These are phyloP conservation scores for Anthracocystis panici-leucophaei DNA, from an alignment of 1,284 basidiomycete species.

Conservation along the genomic window DNA sequence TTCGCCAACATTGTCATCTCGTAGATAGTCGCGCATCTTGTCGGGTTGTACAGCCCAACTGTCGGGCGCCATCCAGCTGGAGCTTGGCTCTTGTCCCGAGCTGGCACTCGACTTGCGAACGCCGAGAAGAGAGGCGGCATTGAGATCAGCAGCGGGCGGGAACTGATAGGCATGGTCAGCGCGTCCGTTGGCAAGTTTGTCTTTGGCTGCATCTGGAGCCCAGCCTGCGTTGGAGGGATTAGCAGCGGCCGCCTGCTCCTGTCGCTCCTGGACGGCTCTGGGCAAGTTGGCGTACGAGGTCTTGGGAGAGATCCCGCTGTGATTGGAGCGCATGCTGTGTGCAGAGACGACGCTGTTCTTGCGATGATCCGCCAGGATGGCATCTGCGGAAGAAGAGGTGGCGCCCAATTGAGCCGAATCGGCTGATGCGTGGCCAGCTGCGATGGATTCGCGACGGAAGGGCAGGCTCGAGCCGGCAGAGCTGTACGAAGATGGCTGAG, in stretches of 20 bases:
- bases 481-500: slow-evolving; percentile 10
- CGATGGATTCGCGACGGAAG: slow-evolving; percentile 21
- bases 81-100: slow-evolving; percentile 52
- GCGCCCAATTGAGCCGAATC: slow-evolving; percentile 23
- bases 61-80: slow-evolving; percentile 68
- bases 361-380: slow-evolving; percentile 25
- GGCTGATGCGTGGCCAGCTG: slow-evolving; percentile 10
- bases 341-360: slow-evolving; percentile 51
- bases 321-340: slow-evolving; percentile 45
- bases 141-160: slow-evolving; percentile 32
- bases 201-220: slow-evolving; percentile 18
- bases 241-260: slow-evolving; percentile 10
- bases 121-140: slow-evolving; percentile 19
- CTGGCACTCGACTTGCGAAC: slow-evolving; percentile 56
- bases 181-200: slow-evolving; percentile 24
- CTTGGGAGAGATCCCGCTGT: slow-evolving; percentile 62
- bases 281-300: slow-evolving; percentile 54
- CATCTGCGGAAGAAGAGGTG: slow-evolving; percentile 7
- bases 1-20: slow-evolving; percentile 55
- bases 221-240: slow-evolving; percentile 15
- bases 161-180: slow-evolving; percentile 53
- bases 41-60: slow-evolving; percentile 68
- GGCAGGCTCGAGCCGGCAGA: slow-evolving; percentile 25
- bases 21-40: slow-evolving; percentile 49
- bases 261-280: slow-evolving; percentile 20